Conservation (phyloP, 768 basidiomycete species). For the Rhizopogon sp. region DNA sequence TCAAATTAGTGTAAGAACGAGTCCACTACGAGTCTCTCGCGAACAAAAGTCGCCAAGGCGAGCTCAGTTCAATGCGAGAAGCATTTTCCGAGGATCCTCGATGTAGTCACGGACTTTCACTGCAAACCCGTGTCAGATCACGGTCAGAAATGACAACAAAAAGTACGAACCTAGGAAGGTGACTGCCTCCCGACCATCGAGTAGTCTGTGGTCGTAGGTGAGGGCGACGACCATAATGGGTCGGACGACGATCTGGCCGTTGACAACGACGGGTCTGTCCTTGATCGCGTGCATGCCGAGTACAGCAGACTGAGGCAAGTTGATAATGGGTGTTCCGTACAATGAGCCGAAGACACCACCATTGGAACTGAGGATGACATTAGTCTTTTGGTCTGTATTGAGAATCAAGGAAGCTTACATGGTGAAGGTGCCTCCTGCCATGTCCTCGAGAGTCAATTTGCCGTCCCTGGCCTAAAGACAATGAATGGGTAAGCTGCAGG, state of each 20-base stretch:
- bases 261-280: conserved; percentile 83
- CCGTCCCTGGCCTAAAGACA: conserved; percentile 70
- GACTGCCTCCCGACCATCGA: conserved; percentile 94
- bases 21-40: background rate
- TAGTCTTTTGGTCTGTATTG: background rate
- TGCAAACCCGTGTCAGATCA: conserved; percentile 21
- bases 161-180: conserved; percentile 86
- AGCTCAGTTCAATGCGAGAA: conserved; percentile 36
- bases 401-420: conserved; percentile 56
- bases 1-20: background rate
- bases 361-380: conserved; percentile 65
- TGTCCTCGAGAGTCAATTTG: conserved; percentile 95
- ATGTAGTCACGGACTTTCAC: conserved; percentile 92
- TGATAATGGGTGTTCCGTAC: conserved; percentile 98
- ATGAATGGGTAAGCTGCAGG: conserved; percentile 3
- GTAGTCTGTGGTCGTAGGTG: conserved; percentile 92
- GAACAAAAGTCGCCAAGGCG: background rate
- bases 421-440: conserved; percentile 98
- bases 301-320: conserved; percentile 91
- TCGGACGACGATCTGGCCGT: conserved; percentile 94
- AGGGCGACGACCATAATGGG: conserved; percentile 95
- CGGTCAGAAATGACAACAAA: background rate
- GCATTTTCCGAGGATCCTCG: conserved; percentile 92
- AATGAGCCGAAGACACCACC: conserved; percentile 98
- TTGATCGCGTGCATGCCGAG: conserved; percentile 97